Base-by-base conservation (phyloP, 306 rosid genomes). In the Malus sieversii region DNA sequence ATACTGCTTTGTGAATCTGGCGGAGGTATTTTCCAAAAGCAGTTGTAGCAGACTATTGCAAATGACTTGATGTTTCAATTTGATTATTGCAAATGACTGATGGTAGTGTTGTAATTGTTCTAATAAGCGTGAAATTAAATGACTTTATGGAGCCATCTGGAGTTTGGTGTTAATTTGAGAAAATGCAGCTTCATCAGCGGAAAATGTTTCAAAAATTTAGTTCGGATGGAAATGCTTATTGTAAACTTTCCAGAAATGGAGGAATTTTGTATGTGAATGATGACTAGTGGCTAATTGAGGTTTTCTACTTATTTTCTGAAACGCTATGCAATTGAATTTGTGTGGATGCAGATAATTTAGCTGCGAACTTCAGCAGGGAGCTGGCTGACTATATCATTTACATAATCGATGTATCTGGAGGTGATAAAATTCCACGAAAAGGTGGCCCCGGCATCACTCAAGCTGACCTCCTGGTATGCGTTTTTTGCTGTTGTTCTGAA, bases 401-500 rank as follows among this genome's bases (percentile, higher is more conserved):
- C 84, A 95, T 95, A 70, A 95, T 95, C 72, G 99, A 95, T 77
- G 99, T 95, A 48, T 95, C 99, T 63, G 99, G 71, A 18, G 99
- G 99, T 40, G 99, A 95, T 77, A 95, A 95, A 85, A 95, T 95
- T 83, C 99, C 99, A 58, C 85, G 99, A 66, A 95, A 95, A 88
- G 99, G 99, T 57, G 99, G 99, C 73, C 99, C 99, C 45, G 99
- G 99, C 23, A 95, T 95, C 90, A 95, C 99, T 33, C 99, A 95
- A 79, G 99, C 99, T n/a, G 97, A 95, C 84, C 99, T 95, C 72
- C 96, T 95, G 42, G 99, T 95, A 84, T 38, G 8, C 10, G 42
- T 38, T 69, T 70, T 73, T 18, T 60, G 53, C 30, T 78, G 60
- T 73, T 38, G 42, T 38, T 38, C 8, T 0, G 10, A 38, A 38